A percentile compares a stretch with the other conserved stretches of the same genome.
Conservation (phyloP, 441 rosid species). For the Manihot esculenta region DNA sequence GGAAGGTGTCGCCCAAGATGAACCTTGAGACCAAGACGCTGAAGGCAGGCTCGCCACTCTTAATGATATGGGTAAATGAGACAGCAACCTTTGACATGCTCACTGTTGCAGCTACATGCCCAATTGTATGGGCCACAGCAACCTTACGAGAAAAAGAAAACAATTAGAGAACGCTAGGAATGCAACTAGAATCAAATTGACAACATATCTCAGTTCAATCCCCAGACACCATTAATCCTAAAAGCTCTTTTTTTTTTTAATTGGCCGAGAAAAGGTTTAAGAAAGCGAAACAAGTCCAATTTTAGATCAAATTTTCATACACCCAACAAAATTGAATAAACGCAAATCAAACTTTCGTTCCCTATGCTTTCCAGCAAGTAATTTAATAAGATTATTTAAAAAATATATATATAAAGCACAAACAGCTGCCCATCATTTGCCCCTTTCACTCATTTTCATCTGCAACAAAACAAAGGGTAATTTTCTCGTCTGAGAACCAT, state of each 20-base stretch:
- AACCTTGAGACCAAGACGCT: conserved; percentile 80
- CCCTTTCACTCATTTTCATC: neutral
- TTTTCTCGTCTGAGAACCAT: neutral
- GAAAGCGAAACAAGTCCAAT: neutral
- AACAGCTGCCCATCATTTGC: neutral
- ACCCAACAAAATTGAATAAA: neutral
- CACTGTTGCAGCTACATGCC: conserved; percentile 97
- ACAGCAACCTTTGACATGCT: conserved; percentile 99
- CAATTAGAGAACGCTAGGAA: conserved; percentile 59
- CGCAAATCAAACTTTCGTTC: conserved; percentile 30
- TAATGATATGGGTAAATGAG: conserved; percentile 91
- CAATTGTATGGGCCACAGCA: conserved; percentile 93
- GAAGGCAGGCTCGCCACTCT: conserved; percentile 94
- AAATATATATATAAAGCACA: conserved; percentile 11
- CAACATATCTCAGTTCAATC: conserved; percentile 9
- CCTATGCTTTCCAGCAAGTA: conserved; percentile 26
- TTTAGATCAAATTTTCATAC: neutral
- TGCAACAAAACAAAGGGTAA: conserved; percentile 18
- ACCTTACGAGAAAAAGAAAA: conserved; percentile 60
- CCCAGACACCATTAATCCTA: neutral
- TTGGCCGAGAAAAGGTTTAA: too few relatives aligned
- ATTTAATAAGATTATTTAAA: neutral
- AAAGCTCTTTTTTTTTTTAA: neutral
- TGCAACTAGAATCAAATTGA: conserved; percentile 32
- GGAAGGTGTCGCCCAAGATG: conserved; percentile 83